A percentile compares a stretch with the other conserved stretches of the same genome.
These are phyloP conservation scores for Vigna radiata DNA, from an alignment of 306 rosid species.

Conservation along the genomic window DNA sequence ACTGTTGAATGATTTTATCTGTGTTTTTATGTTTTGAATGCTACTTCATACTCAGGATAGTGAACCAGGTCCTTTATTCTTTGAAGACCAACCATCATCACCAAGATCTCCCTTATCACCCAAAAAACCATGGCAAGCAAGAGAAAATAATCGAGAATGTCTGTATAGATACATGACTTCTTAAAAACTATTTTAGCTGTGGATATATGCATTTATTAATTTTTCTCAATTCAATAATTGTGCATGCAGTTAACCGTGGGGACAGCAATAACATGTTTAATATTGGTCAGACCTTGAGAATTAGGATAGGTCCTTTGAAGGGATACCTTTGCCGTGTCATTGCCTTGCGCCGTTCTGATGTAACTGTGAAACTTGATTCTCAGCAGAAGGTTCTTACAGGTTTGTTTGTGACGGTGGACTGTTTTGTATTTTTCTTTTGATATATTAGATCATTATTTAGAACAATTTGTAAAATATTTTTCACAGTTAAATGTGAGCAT, in stretches of 20 bases:
- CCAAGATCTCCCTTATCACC: slow-evolving; percentile 95
- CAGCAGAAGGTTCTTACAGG: slow-evolving; percentile 98
- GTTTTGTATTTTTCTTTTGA: background rate
- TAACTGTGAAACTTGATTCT: slow-evolving; percentile 97
- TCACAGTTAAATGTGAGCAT: slow-evolving; percentile 85
- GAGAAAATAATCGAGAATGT: slow-evolving; percentile 69
- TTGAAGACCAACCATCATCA: slow-evolving; percentile 77
- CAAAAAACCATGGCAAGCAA: slow-evolving; percentile 75
- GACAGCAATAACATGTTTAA: slow-evolving; percentile 68
- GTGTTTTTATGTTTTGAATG: slow-evolving; percentile 24
- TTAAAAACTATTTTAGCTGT: slow-evolving; percentile 36
- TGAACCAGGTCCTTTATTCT: slow-evolving; percentile 57
- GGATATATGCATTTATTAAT: slow-evolving; percentile 30
- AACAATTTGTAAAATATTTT: slow-evolving; percentile 27
- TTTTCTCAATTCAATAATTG: slow-evolving; percentile 38
- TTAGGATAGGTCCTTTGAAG: slow-evolving; percentile 95
- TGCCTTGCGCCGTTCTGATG: slow-evolving; percentile 84
- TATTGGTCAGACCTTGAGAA: slow-evolving; percentile 96
- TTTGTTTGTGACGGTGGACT: slow-evolving; percentile 44
- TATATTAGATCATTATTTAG: slow-evolving; percentile 5
- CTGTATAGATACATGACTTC: slow-evolving; percentile 46
- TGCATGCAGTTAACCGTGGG: slow-evolving; percentile 73
- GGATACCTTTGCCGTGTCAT: slow-evolving; percentile 95
- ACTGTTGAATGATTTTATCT: slow-evolving; percentile 9
- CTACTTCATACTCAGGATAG: slow-evolving; percentile 65